These are phyloP conservation scores for Erodium texanum DNA, from an alignment of 441 rosid genomes.

Conservation along the genomic window DNA sequence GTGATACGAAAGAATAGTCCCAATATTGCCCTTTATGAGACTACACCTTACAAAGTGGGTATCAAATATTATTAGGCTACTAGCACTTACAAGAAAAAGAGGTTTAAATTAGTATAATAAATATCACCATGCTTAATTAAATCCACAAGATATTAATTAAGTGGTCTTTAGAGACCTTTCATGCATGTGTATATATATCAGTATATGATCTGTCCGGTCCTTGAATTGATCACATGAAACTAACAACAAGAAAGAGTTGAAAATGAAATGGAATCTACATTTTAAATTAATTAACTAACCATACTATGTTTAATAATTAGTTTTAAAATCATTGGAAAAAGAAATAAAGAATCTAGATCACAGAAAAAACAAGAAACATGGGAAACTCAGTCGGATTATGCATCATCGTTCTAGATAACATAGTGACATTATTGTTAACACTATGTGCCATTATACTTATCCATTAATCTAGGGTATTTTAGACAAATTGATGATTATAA, in stretches of 20 bases:
- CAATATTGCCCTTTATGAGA: not conserved
- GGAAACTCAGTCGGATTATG: not conserved
- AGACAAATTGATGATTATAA: no score
- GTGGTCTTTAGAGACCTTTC: not conserved
- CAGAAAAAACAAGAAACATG: not conserved
- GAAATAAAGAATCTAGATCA: not conserved
- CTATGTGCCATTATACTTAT: no score
- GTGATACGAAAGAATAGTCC: constrained; percentile 10
- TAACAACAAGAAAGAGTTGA: not conserved
- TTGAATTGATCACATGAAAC: not conserved
- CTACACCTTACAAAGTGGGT: constrained; percentile 23
- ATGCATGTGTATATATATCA: not conserved
- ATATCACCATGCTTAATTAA: not conserved
- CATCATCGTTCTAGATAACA: not conserved
- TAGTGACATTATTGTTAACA: no score
- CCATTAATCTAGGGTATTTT: no score
- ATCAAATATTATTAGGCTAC: constrained; percentile 16
- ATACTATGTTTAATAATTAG: not conserved
- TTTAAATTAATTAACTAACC: not conserved
- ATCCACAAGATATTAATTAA: not conserved
- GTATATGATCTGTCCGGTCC: not conserved
- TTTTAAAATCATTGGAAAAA: not conserved
- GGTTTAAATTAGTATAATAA: not conserved
- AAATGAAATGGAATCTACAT: constrained; percentile 4
- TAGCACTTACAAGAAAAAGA: not conserved